A percentile compares a stretch with the other conserved stretches of the same genome.
Evolutionary conservation across 306 rosid species (phyloP).

Genomic region (Gleditsia sinensis): DNA sequence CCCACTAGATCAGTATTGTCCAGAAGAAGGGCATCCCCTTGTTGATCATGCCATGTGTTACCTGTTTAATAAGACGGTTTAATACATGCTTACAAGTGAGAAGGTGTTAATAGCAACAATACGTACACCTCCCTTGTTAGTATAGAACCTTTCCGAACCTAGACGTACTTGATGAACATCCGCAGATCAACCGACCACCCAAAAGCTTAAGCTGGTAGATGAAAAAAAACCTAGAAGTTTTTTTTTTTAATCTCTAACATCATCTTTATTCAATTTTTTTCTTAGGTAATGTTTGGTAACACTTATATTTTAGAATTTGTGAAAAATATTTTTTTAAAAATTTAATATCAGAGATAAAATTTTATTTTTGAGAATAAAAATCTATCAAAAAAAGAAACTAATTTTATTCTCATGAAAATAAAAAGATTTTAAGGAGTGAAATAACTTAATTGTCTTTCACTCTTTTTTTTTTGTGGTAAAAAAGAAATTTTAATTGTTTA

Average conservation of each 20-base stretch:
- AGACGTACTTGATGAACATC: background rate
- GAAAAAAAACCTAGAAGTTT: background rate
- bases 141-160: conserved; percentile 3
- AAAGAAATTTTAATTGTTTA: too few relatives aligned
- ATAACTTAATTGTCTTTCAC: too few relatives aligned
- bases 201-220: background rate
- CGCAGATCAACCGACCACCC: background rate
- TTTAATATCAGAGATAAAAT: too few relatives aligned
- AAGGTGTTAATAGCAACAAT: conserved; percentile 13
- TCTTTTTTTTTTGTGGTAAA: background rate
- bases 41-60: conserved; percentile 40
- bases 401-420: too few relatives aligned
- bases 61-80: conserved; percentile 40
- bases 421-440: too few relatives aligned
- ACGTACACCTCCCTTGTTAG: conserved; percentile 8
- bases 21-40: conserved; percentile 61
- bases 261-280: background rate
- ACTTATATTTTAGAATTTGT: too few relatives aligned
- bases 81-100: conserved; percentile 6
- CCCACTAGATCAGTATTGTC: conserved; percentile 62
- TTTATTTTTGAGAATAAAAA: too few relatives aligned
- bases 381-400: too few relatives aligned
- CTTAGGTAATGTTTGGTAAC: too few relatives aligned
- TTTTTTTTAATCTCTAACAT: background rate
- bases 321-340: too few relatives aligned